Percentiles rank a stretch among this genome's conserved stretches.
Evolutionary conservation across 1,284 basidiomycete genomes (phyloP).

Genomic region (Cryptococcus maquisensis): DNA sequence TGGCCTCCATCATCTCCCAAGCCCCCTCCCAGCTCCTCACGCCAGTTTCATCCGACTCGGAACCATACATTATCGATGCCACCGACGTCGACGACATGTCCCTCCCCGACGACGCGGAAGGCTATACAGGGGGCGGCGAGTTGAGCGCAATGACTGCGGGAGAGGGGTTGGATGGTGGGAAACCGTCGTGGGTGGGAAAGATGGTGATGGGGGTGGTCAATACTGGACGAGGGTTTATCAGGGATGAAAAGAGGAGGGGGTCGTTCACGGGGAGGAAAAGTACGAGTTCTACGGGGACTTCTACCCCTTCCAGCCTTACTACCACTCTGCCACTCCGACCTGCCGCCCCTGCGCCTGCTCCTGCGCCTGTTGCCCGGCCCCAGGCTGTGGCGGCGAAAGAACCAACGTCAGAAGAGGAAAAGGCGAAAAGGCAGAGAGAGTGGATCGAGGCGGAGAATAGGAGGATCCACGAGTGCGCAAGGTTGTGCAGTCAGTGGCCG

Average conservation of each 20-base stretch:
- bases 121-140: too few species aligned
- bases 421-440: conserved; percentile 9
- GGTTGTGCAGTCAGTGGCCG: conserved; percentile 62
- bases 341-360: too few species aligned
- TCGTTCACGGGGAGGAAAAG: background rate
- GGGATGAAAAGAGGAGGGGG: conserved; percentile 14
- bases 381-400: too few species aligned
- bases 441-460: conserved; percentile 35
- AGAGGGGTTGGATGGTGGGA: background rate
- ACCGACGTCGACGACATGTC: background rate
- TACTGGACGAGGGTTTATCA: conserved; percentile 19
- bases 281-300: too few species aligned
- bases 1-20: conserved; percentile 6
- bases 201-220: conserved; percentile 38
- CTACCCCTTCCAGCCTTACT: too few species aligned
- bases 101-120: background rate
- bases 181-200: conserved; percentile 39
- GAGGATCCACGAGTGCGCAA: conserved; percentile 35
- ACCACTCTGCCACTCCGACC: too few species aligned
- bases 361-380: too few species aligned
- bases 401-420: too few species aligned
- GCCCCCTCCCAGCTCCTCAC: conserved; percentile 9
- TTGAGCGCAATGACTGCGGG: background rate
- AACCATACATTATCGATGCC: background rate
- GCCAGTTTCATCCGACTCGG: conserved; percentile 4